Base-by-base conservation (phyloP, 345 rosid species). In the Firmiana major region DNA sequence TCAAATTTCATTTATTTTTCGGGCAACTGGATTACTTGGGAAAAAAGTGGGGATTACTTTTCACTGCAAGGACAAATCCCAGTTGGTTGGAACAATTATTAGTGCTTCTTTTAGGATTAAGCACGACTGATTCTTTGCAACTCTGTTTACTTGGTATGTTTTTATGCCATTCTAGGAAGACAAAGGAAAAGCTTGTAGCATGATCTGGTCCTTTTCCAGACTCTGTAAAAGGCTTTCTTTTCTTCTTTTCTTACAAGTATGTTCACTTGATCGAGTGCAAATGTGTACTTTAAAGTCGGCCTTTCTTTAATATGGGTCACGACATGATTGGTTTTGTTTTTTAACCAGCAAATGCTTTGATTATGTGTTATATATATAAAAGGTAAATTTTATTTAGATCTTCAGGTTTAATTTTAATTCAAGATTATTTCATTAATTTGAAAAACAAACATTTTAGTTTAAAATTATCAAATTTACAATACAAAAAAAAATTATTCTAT, bases 1-100 rank as follows among this genome's bases (percentile, higher is more conserved):
- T 74, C 21, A 51, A 71, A 72, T 58, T 38, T 58, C 79, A 76
- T 79, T 72, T 65, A n/a, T 80, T 79, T 82, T 72, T 80, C 63
- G 71, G 59, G 79, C 84, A 43, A 54, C 72, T 76, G 68, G 62
- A 16, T 66, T 28, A 48, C 66, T 71, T 54, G 0, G 43, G 28
- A 16, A 13, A 48, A 60, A 58, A 28, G 21, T 22, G 64, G 64
- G 36, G 16, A 22, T 57, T 22, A 46, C 45, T 15, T 31, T 21
- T 13, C 62, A 17, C 34, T 43, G 45, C 45, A 31, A 31, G 21
- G 45, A 59, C 78, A 40, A 26, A 63, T 34, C 74, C 70, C 63
- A 55, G 54, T 69, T 66, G 46, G 48, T 63, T 40, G 63, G 78
- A 69, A 77, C 79, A 60, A 42, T 78, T 43, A 16, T 53, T 68